Evolutionary conservation across 805 yeast genomes (phyloP).

Genomic region (Ogataea pilisensis): DNA sequence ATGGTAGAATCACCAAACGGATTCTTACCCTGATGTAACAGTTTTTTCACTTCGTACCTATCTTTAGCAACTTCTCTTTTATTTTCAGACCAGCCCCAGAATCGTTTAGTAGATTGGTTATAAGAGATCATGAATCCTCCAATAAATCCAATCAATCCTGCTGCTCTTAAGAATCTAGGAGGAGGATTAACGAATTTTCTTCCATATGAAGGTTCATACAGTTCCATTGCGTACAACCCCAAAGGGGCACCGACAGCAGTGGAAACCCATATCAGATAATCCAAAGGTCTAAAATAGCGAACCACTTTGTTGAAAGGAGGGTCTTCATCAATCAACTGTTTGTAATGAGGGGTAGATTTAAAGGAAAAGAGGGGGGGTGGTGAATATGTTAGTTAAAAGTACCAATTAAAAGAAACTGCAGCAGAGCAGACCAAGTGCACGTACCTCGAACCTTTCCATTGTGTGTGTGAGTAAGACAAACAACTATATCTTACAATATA

Average conservation of each 20-base stretch:
- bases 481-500: background rate
- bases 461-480: background rate
- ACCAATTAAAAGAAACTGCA: background rate
- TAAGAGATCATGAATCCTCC: constrained; percentile 78
- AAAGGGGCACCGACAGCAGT: constrained; percentile 49
- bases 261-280: constrained; percentile 48
- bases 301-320: constrained; percentile 74
- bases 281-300: constrained; percentile 65
- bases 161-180: constrained; percentile 52
- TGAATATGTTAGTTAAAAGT: background rate
- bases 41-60: constrained; percentile 65
- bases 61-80: constrained; percentile 65
- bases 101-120: constrained; percentile 61
- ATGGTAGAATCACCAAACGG: constrained; percentile 64
- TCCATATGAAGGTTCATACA: constrained; percentile 45
- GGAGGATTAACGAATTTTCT: constrained; percentile 46
- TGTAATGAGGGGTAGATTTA: no score
- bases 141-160: constrained; percentile 56
- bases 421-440: constrained; percentile 5
- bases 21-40: constrained; percentile 58
- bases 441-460: constrained; percentile 27
- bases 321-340: constrained; percentile 63
- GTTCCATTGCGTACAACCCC: constrained; percentile 40
- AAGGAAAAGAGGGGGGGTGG: background rate
- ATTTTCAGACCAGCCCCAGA: constrained; percentile 77